Conservation (phyloP, 352 stramenopile genomes). For the Poterioochromonas sp. region DNA sequence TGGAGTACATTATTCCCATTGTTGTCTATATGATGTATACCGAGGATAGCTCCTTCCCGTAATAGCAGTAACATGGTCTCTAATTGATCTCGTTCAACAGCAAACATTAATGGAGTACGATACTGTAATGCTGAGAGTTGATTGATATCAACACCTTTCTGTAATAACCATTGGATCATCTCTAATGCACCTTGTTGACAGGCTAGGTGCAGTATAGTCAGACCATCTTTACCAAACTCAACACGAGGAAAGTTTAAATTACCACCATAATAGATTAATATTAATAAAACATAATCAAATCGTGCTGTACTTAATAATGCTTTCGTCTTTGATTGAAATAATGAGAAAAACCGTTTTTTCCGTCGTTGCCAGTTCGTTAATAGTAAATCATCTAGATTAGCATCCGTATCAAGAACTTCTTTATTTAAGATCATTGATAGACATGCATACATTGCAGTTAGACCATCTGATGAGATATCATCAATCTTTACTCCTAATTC, state of each 20-base stretch:
- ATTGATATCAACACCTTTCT: conserved; percentile 5
- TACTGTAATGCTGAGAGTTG: neutral
- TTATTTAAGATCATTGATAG: neutral
- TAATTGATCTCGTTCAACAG: neutral
- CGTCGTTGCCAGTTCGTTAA: neutral
- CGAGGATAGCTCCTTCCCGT: neutral
- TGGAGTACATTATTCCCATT: neutral
- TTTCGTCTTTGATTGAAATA: neutral
- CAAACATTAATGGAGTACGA: neutral
- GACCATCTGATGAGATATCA: neutral
- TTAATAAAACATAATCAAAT: neutral
- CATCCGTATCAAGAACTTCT: neutral
- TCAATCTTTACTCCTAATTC: neutral
- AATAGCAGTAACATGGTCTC: neutral
- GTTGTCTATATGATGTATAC: neutral
- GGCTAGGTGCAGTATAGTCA: neutral
- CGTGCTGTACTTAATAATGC: neutral
- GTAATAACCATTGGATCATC: neutral
- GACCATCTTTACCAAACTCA: neutral
- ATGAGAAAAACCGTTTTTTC: neutral
- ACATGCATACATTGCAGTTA: neutral
- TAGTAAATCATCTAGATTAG: neutral
- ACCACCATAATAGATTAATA: neutral
- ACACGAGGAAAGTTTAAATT: neutral
- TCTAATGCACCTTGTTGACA: neutral